Percentiles rank a stretch among this genome's conserved stretches.
phyloP scores from a whole-genome alignment of 1,139 yeast species.

The Trichomonascaceae sp. region DNA sequence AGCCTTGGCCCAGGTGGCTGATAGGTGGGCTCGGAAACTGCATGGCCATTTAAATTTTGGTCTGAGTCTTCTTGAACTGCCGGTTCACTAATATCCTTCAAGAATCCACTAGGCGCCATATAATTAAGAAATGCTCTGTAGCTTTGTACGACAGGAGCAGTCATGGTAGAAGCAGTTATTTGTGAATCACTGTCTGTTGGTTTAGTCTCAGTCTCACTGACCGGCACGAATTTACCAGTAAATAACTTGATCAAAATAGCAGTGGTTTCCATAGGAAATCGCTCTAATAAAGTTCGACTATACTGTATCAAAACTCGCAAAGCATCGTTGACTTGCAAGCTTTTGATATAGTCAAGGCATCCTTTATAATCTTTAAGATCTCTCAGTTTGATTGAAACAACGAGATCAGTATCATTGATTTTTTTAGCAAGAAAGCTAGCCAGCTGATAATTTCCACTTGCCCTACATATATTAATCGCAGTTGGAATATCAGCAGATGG shows the following conservation, averaged over 20 bases:
- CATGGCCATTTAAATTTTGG: conserved; percentile 3
- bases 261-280: conserved; percentile 75
- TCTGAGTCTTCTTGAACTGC: conserved; percentile 9
- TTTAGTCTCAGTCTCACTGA: conserved; percentile 10
- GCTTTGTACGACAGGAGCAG: conserved; percentile 52
- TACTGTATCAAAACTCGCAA: conserved; percentile 61
- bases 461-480: conserved; percentile 68
- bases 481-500: conserved; percentile 57
- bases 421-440: conserved; percentile 69
- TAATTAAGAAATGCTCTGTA: conserved; percentile 67
- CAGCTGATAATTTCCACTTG: conserved; percentile 62
- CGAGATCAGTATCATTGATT: conserved; percentile 65
- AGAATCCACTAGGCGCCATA: conserved; percentile 37
- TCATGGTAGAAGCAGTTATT: conserved; percentile 10
- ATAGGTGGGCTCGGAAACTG: conserved; percentile 55
- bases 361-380: conserved; percentile 59
- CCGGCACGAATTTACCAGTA: conserved; percentile 72
- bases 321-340: conserved; percentile 73
- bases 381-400: conserved; percentile 69
- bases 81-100: background rate
- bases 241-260: conserved; percentile 76
- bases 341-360: conserved; percentile 61
- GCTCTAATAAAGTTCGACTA: conserved; percentile 59
- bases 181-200: conserved; percentile 5
- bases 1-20: conserved; percentile 88